Evolutionary conservation across 768 basidiomycete species (phyloP).

Genomic region (Amyloporia xantha): DNA sequence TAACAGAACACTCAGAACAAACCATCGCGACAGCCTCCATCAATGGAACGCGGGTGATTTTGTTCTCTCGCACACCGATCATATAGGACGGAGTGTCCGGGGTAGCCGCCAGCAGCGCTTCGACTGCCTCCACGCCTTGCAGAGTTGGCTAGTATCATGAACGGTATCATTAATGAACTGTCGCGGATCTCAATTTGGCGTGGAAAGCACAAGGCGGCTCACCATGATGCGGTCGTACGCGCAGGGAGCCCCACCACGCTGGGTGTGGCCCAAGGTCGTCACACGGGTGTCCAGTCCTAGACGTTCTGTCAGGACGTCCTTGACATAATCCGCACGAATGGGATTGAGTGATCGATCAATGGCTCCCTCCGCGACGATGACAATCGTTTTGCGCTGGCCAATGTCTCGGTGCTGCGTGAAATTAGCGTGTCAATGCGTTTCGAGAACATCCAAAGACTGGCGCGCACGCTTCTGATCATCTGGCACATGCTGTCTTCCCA

Average conservation of each 20-base stretch:
- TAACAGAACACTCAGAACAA: slow-evolving; percentile 3
- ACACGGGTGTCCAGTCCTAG: slow-evolving; percentile 93
- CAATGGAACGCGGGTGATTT: slow-evolving; percentile 85
- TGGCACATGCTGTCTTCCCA: slow-evolving; percentile 95
- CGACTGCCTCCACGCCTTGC: slow-evolving; percentile 93
- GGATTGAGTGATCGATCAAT: slow-evolving; percentile 82
- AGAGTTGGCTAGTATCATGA: slow-evolving; percentile 66
- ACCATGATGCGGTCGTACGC: slow-evolving; percentile 91
- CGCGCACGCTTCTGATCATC: slow-evolving; percentile 66
- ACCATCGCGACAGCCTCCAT: slow-evolving; percentile 92
- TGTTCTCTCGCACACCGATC: slow-evolving; percentile 95
- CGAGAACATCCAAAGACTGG: neutral
- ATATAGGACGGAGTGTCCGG: slow-evolving; percentile 94
- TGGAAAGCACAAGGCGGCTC: slow-evolving; percentile 17
- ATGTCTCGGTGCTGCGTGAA: slow-evolving; percentile 69
- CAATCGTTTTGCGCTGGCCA: slow-evolving; percentile 97
- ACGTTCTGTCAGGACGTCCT: slow-evolving; percentile 77
- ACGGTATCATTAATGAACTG: slow-evolving; percentile 5
- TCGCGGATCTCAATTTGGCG: neutral
- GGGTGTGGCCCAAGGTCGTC: slow-evolving; percentile 94
- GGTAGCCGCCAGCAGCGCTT: slow-evolving; percentile 77
- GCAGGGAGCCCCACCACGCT: slow-evolving; percentile 90
- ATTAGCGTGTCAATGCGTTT: too few relatives aligned
- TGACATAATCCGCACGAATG: slow-evolving; percentile 89
- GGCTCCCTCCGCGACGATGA: slow-evolving; percentile 97